Evolutionary conservation across 345 rosid genomes (phyloP), one percentile per base, ranked within the genome.

Genomic region (Populus deltoides): DNA sequence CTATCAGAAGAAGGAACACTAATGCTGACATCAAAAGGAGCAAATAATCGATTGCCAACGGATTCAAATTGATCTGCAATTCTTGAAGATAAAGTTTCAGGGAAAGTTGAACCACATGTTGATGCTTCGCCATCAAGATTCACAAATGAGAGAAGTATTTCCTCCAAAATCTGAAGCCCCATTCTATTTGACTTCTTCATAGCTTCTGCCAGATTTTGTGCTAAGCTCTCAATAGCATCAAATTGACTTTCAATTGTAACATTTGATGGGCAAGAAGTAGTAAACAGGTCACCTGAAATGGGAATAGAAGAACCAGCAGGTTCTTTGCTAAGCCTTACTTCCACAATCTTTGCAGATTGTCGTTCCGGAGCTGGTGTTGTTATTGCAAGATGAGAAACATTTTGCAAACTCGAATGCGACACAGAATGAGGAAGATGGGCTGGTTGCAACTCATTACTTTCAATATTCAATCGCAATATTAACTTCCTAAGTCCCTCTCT

Each of bases 401-500:
- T 35, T 66, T 85, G 79, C 72, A 81, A 81, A 63, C 59, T 82
- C 53, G 43, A 63, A 0, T 61, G 68, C 45, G 68, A 70, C 36
- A 36, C 59, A 61, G 78, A 66, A 43, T 51, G 80, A 79, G 22
- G 78, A 70, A 73, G 74, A 51, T 73, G 77, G 47, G 39, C 17
- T 57, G 81, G 83, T 51, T 24, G 82, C 67, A 74, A 51, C 62
- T 76, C 83, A 66, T 70, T 63, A 72, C 80, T 77, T 77, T 78
- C 85, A 18, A 47, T 70, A 63, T 84, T 86, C 65, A 38, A 74
- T 47, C 65, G 71, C 55, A 85, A 79, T 86, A 89, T 84, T 74
- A 88, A 66, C 61, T 66, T 83, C 69, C 63, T 76, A 81, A 93
- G 87, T 86, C 83, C 86, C 77, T 90, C 89, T 80, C 83, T 90